phyloP scores from a whole-genome alignment of 257 asterid species.

The Nicotiana tomentosiformis region DNA sequence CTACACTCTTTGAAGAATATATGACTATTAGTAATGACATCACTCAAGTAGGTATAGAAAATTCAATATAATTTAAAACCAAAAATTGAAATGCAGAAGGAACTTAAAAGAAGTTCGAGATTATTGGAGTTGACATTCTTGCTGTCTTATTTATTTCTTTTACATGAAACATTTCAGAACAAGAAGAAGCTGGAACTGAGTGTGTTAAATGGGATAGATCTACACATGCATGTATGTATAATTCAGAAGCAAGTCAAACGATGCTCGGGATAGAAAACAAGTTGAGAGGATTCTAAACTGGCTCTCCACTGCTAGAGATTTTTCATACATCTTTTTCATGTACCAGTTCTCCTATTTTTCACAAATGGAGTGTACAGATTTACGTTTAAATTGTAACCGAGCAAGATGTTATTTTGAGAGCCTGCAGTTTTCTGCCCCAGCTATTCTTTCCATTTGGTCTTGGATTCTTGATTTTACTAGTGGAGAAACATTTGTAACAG shows the following conservation, averaged over 20 bases:
- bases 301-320: not conserved
- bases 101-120: constrained; percentile 15
- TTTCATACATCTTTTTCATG: not conserved
- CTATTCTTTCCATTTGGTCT: not conserved
- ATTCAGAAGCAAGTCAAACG: not conserved
- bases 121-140: constrained; percentile 34
- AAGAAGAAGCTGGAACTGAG: constrained; percentile 83
- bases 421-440: not conserved
- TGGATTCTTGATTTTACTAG: not conserved
- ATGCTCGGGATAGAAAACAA: not conserved
- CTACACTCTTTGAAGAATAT: constrained; percentile 69
- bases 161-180: constrained; percentile 66
- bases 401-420: not conserved
- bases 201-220: not conserved
- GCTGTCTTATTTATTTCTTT: constrained; percentile 26
- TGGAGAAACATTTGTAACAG: not conserved
- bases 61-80: not conserved
- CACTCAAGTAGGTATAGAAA: constrained; percentile 6
- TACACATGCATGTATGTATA: constrained; percentile 1
- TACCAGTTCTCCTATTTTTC: not conserved
- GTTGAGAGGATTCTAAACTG: not conserved
- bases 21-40: constrained; percentile 29
- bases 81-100: not conserved
- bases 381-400: not conserved
- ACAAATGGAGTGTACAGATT: constrained; percentile 10